Conservation (phyloP, 140 eudicot species). For the Artemisia princeps region DNA sequence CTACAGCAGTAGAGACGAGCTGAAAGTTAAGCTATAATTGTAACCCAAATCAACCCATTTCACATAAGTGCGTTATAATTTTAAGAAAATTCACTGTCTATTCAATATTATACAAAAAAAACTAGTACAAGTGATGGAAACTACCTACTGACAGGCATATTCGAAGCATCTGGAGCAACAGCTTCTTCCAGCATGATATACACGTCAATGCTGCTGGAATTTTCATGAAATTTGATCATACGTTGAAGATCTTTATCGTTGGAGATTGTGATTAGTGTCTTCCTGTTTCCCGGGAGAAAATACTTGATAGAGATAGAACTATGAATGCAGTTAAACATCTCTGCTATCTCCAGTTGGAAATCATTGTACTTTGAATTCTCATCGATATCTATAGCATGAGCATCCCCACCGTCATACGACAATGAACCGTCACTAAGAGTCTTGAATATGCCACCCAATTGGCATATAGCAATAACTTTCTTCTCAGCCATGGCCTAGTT, state of each 20-base stretch:
- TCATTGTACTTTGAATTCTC: slow-evolving; percentile 51
- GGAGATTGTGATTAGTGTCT: slow-evolving; percentile 76
- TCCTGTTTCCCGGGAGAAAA: slow-evolving; percentile 79
- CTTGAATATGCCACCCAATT: slow-evolving; percentile 78
- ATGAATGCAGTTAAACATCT: slow-evolving; percentile 61
- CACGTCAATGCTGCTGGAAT: slow-evolving; percentile 57
- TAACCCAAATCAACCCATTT: background rate
- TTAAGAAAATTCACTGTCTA: background rate
- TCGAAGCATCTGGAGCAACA: slow-evolving; percentile 57
- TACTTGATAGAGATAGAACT: slow-evolving; percentile 54
- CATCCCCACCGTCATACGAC: slow-evolving; percentile 83
- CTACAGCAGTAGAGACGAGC: background rate
- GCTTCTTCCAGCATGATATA: slow-evolving; percentile 63
- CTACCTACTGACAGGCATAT: slow-evolving; percentile 92
- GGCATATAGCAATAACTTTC: slow-evolving; percentile 83
- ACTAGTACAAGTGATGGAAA: slow-evolving; percentile 17
- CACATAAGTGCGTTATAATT: background rate
- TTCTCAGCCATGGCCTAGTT: slow-evolving; percentile 56
- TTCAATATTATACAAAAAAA: background rate
- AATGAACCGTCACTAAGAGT: slow-evolving; percentile 56
- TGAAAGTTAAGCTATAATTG: background rate
- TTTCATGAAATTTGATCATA: slow-evolving; percentile 75
- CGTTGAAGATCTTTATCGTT: slow-evolving; percentile 87
- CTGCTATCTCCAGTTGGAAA: slow-evolving; percentile 65
- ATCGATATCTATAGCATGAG: slow-evolving; percentile 91